Evolutionary conservation across 345 rosid genomes (phyloP).

Genomic region (Eucalyptus marginata): DNA sequence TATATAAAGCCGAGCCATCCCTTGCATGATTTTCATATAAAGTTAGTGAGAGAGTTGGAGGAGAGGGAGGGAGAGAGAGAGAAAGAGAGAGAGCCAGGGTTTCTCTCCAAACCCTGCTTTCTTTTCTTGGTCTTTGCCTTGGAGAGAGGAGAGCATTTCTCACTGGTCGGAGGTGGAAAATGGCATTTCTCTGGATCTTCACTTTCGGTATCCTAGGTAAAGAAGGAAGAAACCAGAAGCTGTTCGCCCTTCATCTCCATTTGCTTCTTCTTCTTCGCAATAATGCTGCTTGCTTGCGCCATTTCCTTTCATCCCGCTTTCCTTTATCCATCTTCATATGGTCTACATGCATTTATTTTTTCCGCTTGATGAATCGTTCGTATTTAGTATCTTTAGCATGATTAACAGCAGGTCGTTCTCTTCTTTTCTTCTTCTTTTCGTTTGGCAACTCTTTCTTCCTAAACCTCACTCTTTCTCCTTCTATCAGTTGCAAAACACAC

Average conservation of each 20-base stretch:
- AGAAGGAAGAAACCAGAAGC: not conserved
- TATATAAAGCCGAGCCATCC: not conserved
- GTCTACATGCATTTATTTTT: no score
- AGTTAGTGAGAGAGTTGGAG: not conserved
- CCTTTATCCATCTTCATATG: no score
- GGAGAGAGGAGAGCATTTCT: not conserved
- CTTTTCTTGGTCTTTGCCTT: not conserved
- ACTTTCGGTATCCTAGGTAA: constrained; percentile 75
- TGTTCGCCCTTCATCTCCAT: not conserved
- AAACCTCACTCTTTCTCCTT: not conserved
- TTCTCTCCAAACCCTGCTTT: constrained; percentile 3
- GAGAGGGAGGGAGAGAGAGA: not conserved
- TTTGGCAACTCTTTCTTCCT: not conserved
- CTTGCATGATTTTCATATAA: not conserved
- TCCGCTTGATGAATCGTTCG: no score
- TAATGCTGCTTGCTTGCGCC: no score
- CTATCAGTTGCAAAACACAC: not conserved
- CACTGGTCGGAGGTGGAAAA: not conserved
- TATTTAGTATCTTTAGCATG: no score
- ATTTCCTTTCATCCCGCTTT: no score
- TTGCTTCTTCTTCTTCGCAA: not conserved
- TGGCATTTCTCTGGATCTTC: constrained; percentile 29
- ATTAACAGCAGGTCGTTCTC: not conserved
- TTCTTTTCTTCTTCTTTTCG: not conserved
- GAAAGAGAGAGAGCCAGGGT: constrained; percentile 16